Base-by-base conservation (phyloP, 2,329 filamentous ascomycete species). In the Alternaria consortialis region DNA sequence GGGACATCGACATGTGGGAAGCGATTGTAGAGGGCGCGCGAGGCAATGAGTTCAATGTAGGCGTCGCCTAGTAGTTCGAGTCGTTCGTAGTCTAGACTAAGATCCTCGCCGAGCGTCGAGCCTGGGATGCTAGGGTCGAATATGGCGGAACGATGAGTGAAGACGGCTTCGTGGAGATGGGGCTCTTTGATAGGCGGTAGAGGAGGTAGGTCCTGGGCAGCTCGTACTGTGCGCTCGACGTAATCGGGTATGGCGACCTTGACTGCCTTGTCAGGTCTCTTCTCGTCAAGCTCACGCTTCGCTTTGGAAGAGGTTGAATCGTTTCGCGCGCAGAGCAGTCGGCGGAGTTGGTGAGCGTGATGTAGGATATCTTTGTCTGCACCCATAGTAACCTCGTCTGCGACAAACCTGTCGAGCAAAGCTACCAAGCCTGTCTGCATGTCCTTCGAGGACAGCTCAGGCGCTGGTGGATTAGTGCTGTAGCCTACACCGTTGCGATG, bases 41-140 rank as follows among this genome's bases (percentile, higher is more conserved):
- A 89, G 6, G 93, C 87, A 47, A 93, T 88, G 53, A 93, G 80
- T 72, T 96, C 91, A 53, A 97, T 83, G 70, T 94, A 94, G 20
- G 92, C 90, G 75, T 98, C 94, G 7, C 94, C 94, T 7, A 97
- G 84, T 81, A 94, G 93, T 78, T 98, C 94, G 7, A 97, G 86
- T 17, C 88, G 87, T 72, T 97, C 94, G 77, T 97, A 97, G 71
- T 83, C 80, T 17, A 73, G 70, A 23, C 62, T 65, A 12, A 73
- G 63, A 27, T 70, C 67, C 3, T 62, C 58, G 29, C 75, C 57
- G 15, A 74, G 65, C 20, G 42, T 50, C 1, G 63, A 58, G 17
- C 54, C 57, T 9, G 64, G 66, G 17, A 69, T 61, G 12, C 74
- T 69, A 3, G 63, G 61, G 36, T 61, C 63, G 39, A 65, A 44